Percentiles rank a stretch among this genome's conserved stretches.
phyloP scores from a whole-genome alignment of 2,329 filamentous ascomycete species.

The Aphanoascus verrucosus region DNA sequence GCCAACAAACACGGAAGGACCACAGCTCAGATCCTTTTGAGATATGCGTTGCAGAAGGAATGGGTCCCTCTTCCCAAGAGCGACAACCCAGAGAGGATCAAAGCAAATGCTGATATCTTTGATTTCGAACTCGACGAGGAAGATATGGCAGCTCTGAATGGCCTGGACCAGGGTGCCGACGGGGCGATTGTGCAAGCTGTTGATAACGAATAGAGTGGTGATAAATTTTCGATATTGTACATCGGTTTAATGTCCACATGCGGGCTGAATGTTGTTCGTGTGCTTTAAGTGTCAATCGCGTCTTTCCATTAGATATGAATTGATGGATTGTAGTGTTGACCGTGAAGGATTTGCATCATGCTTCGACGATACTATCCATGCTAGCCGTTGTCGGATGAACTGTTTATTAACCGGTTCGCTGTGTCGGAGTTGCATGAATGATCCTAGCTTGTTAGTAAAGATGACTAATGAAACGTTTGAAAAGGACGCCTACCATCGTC shows the following conservation, averaged over 20 bases:
- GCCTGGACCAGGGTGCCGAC: slow-evolving; percentile 39
- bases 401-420: slow-evolving; percentile 53
- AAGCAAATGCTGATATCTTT: slow-evolving; percentile 54
- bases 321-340: slow-evolving; percentile 79
- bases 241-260: not conserved
- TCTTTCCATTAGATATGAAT: slow-evolving; percentile 67
- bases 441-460: slow-evolving; percentile 19
- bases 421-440: slow-evolving; percentile 22
- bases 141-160: slow-evolving; percentile 48
- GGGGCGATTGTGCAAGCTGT: slow-evolving; percentile 42
- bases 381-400: slow-evolving; percentile 63
- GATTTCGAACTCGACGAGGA: slow-evolving; percentile 47
- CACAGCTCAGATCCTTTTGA: slow-evolving; percentile 64
- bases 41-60: slow-evolving; percentile 73
- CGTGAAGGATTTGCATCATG: slow-evolving; percentile 75
- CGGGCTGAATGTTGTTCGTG: too few species aligned
- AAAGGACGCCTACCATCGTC: slow-evolving; percentile 44
- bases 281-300: slow-evolving; percentile 19
- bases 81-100: slow-evolving; percentile 55
- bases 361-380: slow-evolving; percentile 69
- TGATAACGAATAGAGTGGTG: slow-evolving; percentile 29
- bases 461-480: not conserved
- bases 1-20: slow-evolving; percentile 62
- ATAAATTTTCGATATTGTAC: slow-evolving; percentile 9
- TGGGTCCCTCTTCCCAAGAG: slow-evolving; percentile 65